Base-by-base conservation (phyloP, 1,284 basidiomycete genomes). In the Cystobasidium pallidum region DNA sequence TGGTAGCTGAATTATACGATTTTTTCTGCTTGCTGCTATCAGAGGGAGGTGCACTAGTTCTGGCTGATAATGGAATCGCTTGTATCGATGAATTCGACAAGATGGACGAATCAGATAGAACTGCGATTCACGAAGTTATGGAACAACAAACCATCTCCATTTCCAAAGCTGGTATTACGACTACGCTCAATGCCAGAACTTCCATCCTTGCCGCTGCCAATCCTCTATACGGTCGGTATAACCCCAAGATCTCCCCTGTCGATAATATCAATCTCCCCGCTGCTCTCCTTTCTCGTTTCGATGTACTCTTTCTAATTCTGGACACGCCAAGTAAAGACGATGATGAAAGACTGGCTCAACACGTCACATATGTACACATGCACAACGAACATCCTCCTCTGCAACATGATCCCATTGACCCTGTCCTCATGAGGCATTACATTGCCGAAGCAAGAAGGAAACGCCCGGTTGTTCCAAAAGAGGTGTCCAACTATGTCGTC, bases 51-150 rank as follows among this genome's bases (percentile, higher is more conserved):
- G 96, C 96, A 8, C 87, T 99, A 49, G 96, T 99, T 1, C 86
- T 99, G 30, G 96, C 96, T 3, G 96, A 99, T 82, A 99, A 99
- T 78, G 96, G 96, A 39, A 99, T 99, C 79, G 97, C 94, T 83
- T 99, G 95, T 82, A 99, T 99, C 77, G 96, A 99, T 79, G 96
- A 99, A 80, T 99, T 99, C 81, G 96, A 99, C 84, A 99, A 99
- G 83, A 99, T 99, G 96, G 96, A 99, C 77, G 96, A 99, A 82
- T 82, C 91, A 1, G 96, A 99, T 81, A 87, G 96, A 74, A 99
- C 96, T 0, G 93, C 96, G 15, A 99, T 99, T 75, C 96, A 99
- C 84, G 96, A 99, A 86, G 96, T 99, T 70, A 99, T 99, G 96
- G 95, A 99, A 82, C 95, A 99, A 80, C 95, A 99, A 82, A 99